Percentiles rank a stretch among this genome's conserved stretches.
phyloP scores from a whole-genome alignment of 2,329 filamentous ascomycete species.

The Fusarium beomiforme region DNA sequence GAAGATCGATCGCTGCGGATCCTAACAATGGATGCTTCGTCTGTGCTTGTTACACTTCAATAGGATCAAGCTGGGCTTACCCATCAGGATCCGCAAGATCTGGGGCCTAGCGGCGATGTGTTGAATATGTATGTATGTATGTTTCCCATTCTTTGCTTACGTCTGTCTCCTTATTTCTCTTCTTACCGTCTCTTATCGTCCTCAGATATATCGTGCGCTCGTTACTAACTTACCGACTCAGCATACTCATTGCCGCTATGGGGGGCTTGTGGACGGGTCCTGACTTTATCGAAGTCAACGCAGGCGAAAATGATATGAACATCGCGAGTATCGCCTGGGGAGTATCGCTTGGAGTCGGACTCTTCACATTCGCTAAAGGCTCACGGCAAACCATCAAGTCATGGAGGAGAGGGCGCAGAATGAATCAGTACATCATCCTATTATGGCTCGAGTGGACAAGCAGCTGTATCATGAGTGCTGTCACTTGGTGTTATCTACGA shows the following conservation, averaged over 20 bases:
- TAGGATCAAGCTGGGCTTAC: neutral
- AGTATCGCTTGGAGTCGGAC: constrained; percentile 39
- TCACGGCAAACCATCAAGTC: constrained; percentile 37
- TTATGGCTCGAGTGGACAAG: constrained; percentile 40
- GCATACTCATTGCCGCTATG: constrained; percentile 18
- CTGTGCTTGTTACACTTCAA: constrained; percentile 20
- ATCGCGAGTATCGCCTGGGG: constrained; percentile 44
- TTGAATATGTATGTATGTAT: constrained; percentile 34
- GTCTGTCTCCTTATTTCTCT: neutral
- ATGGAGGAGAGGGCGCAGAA: constrained; percentile 35
- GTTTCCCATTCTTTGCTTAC: neutral
- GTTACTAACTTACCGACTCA: neutral
- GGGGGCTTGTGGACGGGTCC: constrained; percentile 30
- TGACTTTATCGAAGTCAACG: constrained; percentile 13
- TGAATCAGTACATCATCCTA: constrained; percentile 38
- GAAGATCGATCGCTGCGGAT: constrained; percentile 38
- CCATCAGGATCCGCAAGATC: constrained; percentile 8
- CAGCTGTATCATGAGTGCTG: constrained; percentile 40
- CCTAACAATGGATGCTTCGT: constrained; percentile 28
- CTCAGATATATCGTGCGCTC: neutral
- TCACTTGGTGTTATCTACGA: constrained; percentile 42
- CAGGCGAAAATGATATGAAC: constrained; percentile 39
- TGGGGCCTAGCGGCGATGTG: constrained; percentile 15
- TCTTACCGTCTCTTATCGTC: neutral
- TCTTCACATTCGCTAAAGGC: constrained; percentile 41